Evolutionary conservation across 208 protist species (phyloP), one percentile per base, ranked within the genome.

Genomic region (Trypanosoma congolense): DNA sequence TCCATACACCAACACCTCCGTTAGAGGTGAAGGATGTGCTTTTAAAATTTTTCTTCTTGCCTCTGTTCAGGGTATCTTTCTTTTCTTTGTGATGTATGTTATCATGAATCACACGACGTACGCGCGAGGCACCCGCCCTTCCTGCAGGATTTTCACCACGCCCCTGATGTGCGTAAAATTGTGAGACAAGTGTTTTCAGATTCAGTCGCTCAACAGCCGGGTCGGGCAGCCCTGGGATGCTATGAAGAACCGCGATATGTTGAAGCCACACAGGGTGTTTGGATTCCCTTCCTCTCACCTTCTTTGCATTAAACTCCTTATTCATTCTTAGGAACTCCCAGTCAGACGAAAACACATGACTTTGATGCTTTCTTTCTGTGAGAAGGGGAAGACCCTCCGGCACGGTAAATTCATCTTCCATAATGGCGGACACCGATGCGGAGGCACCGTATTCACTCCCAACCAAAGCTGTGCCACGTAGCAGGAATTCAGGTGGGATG

Each of bases 211-310:
- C 1, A 0, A n/a, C 19, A 0, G 6, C n/a, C 6, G 52, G 60
- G 25, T 66, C 60, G 10, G 60, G 40, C 12, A 66, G 21, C 10
- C 60, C 60, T n/a, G 60, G 60, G 46, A 66, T 66, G 51, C 58
- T 49, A 51, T 66, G 51, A 14, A 66, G 35, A 2, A 53, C 19
- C 16, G 28, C 60, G n/a, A 66, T 44, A 36, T 43, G 30, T 33
- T 58, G 60, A 10, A 33, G 30, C 30, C 30, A 43, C 14, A 26
- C 22, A 14, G 30, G 28, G 41, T 18, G 57, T 9, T 51, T 51
- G 6, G 14, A 25, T n/a, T 9, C 6, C 21, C 21, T 46, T 19
- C 21, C 21, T 24, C 8, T 47, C 19, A n/a, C 46, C 46, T 51
- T 51, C 16, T 46, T 6, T n/a, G n/a, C n/a, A n/a, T n/a, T n/a